These are phyloP conservation scores for Xylaria longipes DNA, from an alignment of 495 filamentous ascomycete species.

Conservation along the genomic window DNA sequence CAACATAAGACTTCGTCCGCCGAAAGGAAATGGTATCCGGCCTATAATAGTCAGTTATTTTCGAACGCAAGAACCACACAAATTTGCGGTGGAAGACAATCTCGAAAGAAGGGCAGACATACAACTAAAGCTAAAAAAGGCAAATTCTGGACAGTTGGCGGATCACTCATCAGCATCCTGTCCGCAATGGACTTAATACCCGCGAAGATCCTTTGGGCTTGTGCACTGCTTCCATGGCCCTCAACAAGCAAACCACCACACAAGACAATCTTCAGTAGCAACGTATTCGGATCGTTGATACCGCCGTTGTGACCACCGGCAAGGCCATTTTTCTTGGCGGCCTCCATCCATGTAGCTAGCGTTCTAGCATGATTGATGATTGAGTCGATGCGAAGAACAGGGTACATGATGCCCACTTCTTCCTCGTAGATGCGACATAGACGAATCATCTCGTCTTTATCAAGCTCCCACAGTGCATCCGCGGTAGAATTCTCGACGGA, in stretches of 20 bases:
- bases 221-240: slow-evolving; percentile 75
- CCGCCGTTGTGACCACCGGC: slow-evolving; percentile 57
- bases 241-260: slow-evolving; percentile 77
- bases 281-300: slow-evolving; percentile 70
- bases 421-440: slow-evolving; percentile 79
- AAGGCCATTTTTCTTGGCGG: slow-evolving; percentile 38
- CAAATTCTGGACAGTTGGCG: slow-evolving; percentile 70
- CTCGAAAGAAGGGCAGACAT: slow-evolving; percentile 16
- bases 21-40: slow-evolving; percentile 83
- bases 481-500: slow-evolving; percentile 49
- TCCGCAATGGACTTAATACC: slow-evolving; percentile 73
- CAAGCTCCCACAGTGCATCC: slow-evolving; percentile 79
- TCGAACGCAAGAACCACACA: neutral
- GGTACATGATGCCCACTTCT: slow-evolving; percentile 88
- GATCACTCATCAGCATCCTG: slow-evolving; percentile 68
- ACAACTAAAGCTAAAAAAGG: slow-evolving; percentile 72
- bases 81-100: neutral
- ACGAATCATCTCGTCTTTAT: slow-evolving; percentile 72
- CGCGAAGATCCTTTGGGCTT: slow-evolving; percentile 72
- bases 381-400: slow-evolving; percentile 72
- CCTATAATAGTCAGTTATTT: slow-evolving; percentile 44
- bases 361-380: slow-evolving; percentile 68
- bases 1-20: slow-evolving; percentile 83
- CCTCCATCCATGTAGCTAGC: slow-evolving; percentile 73
- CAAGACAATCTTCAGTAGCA: slow-evolving; percentile 78